These are phyloP conservation scores for Zymoseptoria crescenta DNA, from an alignment of 2,329 filamentous ascomycete genomes.

Conservation along the genomic window DNA sequence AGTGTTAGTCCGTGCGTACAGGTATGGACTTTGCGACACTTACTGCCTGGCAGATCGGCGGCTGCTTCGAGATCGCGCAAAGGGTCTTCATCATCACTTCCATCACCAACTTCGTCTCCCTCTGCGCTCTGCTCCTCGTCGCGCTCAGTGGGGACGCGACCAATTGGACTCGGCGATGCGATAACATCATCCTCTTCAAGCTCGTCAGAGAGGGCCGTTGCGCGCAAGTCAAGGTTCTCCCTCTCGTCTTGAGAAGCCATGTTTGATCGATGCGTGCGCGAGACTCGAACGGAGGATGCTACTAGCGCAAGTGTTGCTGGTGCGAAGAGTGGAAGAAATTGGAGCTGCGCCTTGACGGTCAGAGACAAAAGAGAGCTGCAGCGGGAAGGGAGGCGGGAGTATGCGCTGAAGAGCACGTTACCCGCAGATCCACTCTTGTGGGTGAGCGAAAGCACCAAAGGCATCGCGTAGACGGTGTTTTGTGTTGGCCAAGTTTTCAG, in stretches of 20 bases:
- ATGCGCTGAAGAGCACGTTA: not conserved
- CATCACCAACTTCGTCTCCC: not conserved
- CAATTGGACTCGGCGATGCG: not conserved
- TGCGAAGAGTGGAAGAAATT: not conserved
- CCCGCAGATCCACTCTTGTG: not conserved
- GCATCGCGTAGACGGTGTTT: not conserved
- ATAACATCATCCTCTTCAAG: not conserved
- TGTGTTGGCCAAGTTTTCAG: not conserved
- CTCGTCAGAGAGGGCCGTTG: not conserved
- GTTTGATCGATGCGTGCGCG: not conserved
- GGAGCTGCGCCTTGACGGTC: not conserved
- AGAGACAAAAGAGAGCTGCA: not conserved
- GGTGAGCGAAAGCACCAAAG: not conserved
- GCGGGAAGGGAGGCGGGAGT: not conserved
- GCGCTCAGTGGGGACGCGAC: not conserved
- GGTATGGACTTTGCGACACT: not conserved
- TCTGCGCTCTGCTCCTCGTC: not conserved
- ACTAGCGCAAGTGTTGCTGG: not conserved
- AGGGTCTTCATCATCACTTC: not conserved
- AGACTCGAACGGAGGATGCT: not conserved
- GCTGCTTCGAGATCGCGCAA: not conserved
- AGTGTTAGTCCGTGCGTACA: not conserved
- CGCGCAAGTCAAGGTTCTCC: not conserved
- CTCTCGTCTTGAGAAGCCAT: not conserved
- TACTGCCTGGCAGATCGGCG: not conserved